These are phyloP conservation scores for Podospora pseudopauciseta DNA, from an alignment of 495 filamentous ascomycete species.

Conservation along the genomic window DNA sequence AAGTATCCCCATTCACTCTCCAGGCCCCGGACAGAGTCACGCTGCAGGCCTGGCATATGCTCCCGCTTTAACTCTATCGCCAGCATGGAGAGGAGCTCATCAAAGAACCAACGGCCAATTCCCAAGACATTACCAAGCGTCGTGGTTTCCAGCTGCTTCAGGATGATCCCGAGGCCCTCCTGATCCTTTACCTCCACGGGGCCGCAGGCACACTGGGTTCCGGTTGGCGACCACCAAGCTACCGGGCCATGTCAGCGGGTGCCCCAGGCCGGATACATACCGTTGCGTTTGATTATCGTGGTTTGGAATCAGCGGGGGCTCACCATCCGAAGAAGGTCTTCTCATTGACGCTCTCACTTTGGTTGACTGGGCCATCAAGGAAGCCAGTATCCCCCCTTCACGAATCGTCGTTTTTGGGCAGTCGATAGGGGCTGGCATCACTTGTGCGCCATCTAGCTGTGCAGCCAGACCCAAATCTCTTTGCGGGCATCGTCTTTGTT, in stretches of 20 bases:
- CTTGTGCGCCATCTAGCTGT: slow-evolving; percentile 44
- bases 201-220: slow-evolving; percentile 63
- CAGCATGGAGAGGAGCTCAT: slow-evolving; percentile 50
- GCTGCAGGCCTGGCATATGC: slow-evolving; percentile 67
- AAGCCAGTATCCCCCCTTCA: slow-evolving; percentile 60
- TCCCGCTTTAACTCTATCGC: slow-evolving; percentile 58
- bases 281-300: slow-evolving; percentile 77
- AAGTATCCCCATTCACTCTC: slow-evolving; percentile 63
- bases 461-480: slow-evolving; percentile 39
- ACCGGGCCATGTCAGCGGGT: slow-evolving; percentile 57
- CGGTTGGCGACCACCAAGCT: slow-evolving; percentile 56
- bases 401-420: slow-evolving; percentile 81
- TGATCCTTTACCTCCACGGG: slow-evolving; percentile 57
- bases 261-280: slow-evolving; percentile 53
- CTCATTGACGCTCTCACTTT: slow-evolving; percentile 72
- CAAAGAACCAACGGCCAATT: slow-evolving; percentile 44
- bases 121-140: slow-evolving; percentile 48
- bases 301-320: slow-evolving; percentile 72
- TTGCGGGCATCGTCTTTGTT: slow-evolving; percentile 67
- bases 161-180: slow-evolving; percentile 53
- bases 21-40: slow-evolving; percentile 50
- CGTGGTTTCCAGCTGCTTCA: slow-evolving; percentile 53
- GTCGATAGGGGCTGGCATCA: slow-evolving; percentile 76
- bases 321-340: slow-evolving; percentile 74
- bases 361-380: slow-evolving; percentile 63